Evolutionary conservation across 257 asterid genomes (phyloP).

Genomic region (Verbascum thapsus): DNA sequence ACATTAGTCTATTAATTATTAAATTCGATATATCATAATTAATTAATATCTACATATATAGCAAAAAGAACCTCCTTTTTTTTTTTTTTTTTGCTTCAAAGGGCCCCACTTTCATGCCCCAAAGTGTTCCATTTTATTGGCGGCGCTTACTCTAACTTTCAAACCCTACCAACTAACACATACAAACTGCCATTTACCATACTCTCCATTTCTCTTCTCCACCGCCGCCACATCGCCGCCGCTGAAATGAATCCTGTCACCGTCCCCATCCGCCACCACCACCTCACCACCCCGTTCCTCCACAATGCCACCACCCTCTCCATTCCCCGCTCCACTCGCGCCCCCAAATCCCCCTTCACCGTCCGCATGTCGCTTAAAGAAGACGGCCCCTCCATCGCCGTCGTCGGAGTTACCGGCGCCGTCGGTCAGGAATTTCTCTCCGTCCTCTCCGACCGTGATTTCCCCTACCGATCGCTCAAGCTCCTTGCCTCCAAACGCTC

Average conservation of each 20-base stretch:
- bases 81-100: no score
- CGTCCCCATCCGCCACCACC: constrained; percentile 47
- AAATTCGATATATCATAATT: no score
- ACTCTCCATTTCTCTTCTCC: constrained; percentile 17
- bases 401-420: constrained; percentile 96
- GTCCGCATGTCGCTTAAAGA: constrained; percentile 82
- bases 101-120: no score
- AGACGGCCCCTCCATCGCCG: constrained; percentile 81
- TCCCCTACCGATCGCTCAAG: constrained; percentile 82
- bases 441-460: constrained; percentile 75
- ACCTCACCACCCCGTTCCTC: constrained; percentile 34
- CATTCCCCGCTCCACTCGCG: constrained; percentile 30
- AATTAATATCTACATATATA: no score
- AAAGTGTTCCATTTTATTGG: not conserved
- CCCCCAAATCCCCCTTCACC: constrained; percentile 35
- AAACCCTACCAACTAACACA: constrained; percentile 31
- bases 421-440: constrained; percentile 96
- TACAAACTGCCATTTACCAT: not conserved
- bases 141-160: constrained; percentile 20
- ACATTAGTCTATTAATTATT: no score
- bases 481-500: constrained; percentile 90
- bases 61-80: no score
- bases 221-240: constrained; percentile 34
- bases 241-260: constrained; percentile 47
- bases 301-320: constrained; percentile 31